Base-by-base conservation (phyloP, 2,329 filamentous ascomycete species). In the Sporothrix variecibatus region DNA sequence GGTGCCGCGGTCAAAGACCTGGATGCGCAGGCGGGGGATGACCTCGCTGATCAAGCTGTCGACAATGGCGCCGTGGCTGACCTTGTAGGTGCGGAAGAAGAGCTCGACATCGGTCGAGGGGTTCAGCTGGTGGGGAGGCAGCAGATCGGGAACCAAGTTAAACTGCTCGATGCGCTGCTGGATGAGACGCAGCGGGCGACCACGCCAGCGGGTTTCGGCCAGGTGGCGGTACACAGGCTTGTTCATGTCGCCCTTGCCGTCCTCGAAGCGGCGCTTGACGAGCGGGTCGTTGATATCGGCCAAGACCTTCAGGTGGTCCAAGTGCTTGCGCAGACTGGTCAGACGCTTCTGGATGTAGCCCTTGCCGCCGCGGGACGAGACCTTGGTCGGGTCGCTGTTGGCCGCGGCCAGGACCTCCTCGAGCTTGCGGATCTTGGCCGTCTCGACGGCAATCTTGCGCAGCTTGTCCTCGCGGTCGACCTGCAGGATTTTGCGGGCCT, bases 181-280 rank as follows among this genome's bases (percentile, higher is more conserved):
- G 76, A 97, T 89, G 76, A 98, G 85, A 78, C 90, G 90, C 78
- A 92, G 90, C 81, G 94, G 92, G 85, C 96, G 94, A 77, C 90
- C 87, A 78, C 92, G 91, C 96, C 96, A 99, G 85, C 97, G 94
- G 79, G 88, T 86, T 80, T 97, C 89, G 75, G 95, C 94, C 70
- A 98, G 91, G 82, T 93, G 89, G 77, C 95, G 93, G 86, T 99
- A 99, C 81, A 99, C 95, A 76, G 95, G 95, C 83, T 97, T 97
- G 85, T 90, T 92, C 94, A 98, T 95, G 83, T 98, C 94, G 77
- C 93, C 94, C 79, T 92, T 83, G 31, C 95, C 94, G 82, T 98
- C 95, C 81, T 99, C 96, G 78, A 97, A 98, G 77, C 89, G 91
- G 84, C 94, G 93, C 89, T 98, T 98, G 76, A 98, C 94, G 51